Evolutionary conservation across 257 asterid species (phyloP), one percentile per base, ranked within the genome.

Genomic region (Galeopsis tetrahit): DNA sequence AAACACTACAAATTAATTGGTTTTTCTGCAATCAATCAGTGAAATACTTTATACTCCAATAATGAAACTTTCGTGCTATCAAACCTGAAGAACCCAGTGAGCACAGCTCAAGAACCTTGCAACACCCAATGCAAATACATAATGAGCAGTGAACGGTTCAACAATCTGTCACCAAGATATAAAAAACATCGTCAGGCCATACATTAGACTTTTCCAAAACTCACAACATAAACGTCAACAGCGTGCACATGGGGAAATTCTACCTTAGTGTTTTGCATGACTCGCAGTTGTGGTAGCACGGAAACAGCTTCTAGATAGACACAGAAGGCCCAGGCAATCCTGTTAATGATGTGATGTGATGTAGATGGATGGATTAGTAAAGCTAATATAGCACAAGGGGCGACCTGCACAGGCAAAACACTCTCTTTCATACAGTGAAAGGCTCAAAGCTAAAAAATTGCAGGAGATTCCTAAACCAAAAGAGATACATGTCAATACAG

Each of bases 11-110:
- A 65, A 43, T 10, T 43, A 28, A 44, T 31, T 39, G 32, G 10
- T 43, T 17, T 8, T 49, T n/a, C 60, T 61, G 69, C 38, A 62
- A 15, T 53, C 10, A 9, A 56, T 13, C 17, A 59, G 60, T 31
- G 10, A 39, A 57, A 59, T 32, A 49, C 6, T 32, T 7, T 52
- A 13, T 34, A 10, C 28, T 61, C 43, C 42, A 52, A 75, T 2
- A n/a, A 14, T 14, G 52, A 38, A 11, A 51, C 74, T 49, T 82
- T 46, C 40, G 15, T 10, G 58, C 39, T 39, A 66, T 77, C 85
- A 77, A 81, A 88, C 95, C 95, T 88, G 95, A 68, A 88, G 92
- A 79, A 88, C 90, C 92, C 96, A 88, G 75, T 88, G 96, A 42
- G 96, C 96, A 70, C 92, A 89, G 82, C 92, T 86, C 77, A 86